Conservation (phyloP, 2,329 filamentous ascomycete genomes). For the Exophiala viscosa region DNA sequence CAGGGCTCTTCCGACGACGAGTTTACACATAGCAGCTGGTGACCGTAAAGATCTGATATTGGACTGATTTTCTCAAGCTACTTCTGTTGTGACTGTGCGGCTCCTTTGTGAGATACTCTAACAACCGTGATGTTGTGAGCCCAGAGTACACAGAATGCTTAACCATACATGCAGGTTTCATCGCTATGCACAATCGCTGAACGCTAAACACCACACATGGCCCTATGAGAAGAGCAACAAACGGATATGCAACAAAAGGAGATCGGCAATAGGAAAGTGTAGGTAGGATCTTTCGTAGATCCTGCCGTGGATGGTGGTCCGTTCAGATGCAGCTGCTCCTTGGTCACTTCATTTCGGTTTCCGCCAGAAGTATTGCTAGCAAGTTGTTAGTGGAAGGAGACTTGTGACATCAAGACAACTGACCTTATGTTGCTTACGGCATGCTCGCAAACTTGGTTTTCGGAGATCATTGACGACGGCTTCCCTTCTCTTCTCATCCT, state of each 20-base stretch:
- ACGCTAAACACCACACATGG: neutral
- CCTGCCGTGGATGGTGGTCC: neutral
- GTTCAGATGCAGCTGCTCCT: neutral
- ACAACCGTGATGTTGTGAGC: too few relatives aligned
- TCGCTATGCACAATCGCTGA: slow-evolving; percentile 1
- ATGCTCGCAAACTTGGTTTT: slow-evolving; percentile 83
- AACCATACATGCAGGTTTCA: neutral
- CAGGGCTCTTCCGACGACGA: too few relatives aligned
- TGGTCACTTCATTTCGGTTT: slow-evolving; percentile 50
- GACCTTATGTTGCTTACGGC: slow-evolving; percentile 97
- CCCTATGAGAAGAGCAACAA: neutral
- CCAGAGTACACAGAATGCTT: neutral
- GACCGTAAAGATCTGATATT: too few relatives aligned
- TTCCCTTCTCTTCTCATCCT: slow-evolving; percentile 70
- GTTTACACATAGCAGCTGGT: too few relatives aligned
- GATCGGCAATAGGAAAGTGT: slow-evolving; percentile 11
- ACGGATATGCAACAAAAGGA: neutral
- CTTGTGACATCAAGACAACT: slow-evolving; percentile 26
- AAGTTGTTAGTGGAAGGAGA: slow-evolving; percentile 9
- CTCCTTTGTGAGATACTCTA: too few relatives aligned
- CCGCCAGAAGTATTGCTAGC: slow-evolving; percentile 69
- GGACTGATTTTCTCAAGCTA: too few relatives aligned
- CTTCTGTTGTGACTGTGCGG: too few relatives aligned
- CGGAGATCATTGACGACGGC: slow-evolving; percentile 81
- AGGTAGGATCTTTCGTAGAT: slow-evolving; percentile 14